Percentiles rank a stretch among this genome's conserved stretches.
These are phyloP conservation scores for Plasmopara viticola DNA, from an alignment of 352 stramenopile species.

Conservation along the genomic window DNA sequence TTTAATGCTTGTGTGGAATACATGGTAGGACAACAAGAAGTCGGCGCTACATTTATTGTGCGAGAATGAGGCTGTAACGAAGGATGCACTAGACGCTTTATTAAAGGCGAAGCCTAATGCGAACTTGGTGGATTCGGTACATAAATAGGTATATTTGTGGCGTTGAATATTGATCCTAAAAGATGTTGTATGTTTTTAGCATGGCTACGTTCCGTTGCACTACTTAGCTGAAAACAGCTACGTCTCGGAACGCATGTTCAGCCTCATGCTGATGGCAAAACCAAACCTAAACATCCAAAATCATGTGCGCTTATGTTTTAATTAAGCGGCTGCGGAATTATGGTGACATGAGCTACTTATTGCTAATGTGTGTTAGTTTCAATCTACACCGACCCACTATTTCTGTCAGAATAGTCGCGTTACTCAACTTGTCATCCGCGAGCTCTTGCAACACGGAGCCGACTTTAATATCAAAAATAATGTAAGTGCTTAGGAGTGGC, in stretches of 20 bases:
- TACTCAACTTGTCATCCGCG: conserved; percentile 32
- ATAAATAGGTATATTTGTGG: neutral
- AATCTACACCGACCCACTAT: conserved; percentile 65
- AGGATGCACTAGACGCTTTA: conserved; percentile 30
- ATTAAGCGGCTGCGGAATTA: conserved; percentile 1
- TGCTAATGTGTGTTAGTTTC: conserved; percentile 34
- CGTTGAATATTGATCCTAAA: neutral
- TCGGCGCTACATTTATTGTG: conserved; percentile 67
- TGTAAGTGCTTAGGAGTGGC: conserved; percentile 19
- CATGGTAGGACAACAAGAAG: conserved; percentile 39
- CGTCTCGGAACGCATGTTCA: conserved; percentile 32
- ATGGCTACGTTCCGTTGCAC: conserved; percentile 64
- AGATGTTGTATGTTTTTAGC: conserved; percentile 17
- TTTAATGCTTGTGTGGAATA: neutral
- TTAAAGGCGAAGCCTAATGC: conserved; percentile 35
- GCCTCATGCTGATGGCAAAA: conserved; percentile 36
- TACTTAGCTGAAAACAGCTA: conserved; percentile 48
- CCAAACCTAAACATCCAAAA: conserved; percentile 60
- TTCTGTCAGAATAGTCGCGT: conserved; percentile 60
- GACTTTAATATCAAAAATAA: conserved; percentile 76
- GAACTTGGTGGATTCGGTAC: conserved; percentile 44
- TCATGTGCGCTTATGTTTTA: conserved; percentile 25
- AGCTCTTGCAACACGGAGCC: conserved; percentile 50
- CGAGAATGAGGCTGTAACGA: conserved; percentile 53
- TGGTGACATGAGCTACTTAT: neutral